phyloP scores from a whole-genome alignment of 306 rosid genomes.

The Glycine soja region DNA sequence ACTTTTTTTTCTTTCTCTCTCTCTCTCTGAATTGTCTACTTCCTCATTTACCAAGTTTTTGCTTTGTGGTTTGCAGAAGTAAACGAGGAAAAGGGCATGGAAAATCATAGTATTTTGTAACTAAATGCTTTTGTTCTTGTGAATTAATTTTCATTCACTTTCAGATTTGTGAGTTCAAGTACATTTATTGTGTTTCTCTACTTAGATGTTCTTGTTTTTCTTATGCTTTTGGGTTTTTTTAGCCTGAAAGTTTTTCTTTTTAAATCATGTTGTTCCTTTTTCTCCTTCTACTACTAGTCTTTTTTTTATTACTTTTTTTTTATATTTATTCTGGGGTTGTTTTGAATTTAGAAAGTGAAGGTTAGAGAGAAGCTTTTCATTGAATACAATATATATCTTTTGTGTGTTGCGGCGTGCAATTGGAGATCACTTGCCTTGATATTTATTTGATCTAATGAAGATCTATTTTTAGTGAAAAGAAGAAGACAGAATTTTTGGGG shows the following conservation, averaged over 20 bases:
- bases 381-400: background rate
- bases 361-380: slow-evolving; percentile 37
- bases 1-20: background rate
- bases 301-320: background rate
- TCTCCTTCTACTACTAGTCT: background rate
- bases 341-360: slow-evolving; percentile 26
- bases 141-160: slow-evolving; percentile 21
- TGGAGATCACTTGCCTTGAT: slow-evolving; percentile 44
- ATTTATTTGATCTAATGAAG: slow-evolving; percentile 35
- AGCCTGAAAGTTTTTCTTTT: background rate
- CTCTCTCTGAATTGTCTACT: slow-evolving; percentile 26
- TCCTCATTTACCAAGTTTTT: slow-evolving; percentile 4
- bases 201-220: background rate
- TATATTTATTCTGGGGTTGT: background rate
- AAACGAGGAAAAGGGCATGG: slow-evolving; percentile 40
- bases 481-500: slow-evolving; percentile 38
- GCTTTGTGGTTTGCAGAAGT: slow-evolving; percentile 38
- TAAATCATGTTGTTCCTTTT: slow-evolving; percentile 13
- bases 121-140: slow-evolving; percentile 55
- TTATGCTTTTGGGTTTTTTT: slow-evolving; percentile 4
- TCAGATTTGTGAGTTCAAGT: slow-evolving; percentile 43
- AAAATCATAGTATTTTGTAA: slow-evolving; percentile 25
- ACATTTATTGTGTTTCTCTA: background rate
- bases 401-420: slow-evolving; percentile 9
- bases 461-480: slow-evolving; percentile 45